Evolutionary conservation across 805 yeast genomes (phyloP).

Genomic region (Lachancea sp.): DNA sequence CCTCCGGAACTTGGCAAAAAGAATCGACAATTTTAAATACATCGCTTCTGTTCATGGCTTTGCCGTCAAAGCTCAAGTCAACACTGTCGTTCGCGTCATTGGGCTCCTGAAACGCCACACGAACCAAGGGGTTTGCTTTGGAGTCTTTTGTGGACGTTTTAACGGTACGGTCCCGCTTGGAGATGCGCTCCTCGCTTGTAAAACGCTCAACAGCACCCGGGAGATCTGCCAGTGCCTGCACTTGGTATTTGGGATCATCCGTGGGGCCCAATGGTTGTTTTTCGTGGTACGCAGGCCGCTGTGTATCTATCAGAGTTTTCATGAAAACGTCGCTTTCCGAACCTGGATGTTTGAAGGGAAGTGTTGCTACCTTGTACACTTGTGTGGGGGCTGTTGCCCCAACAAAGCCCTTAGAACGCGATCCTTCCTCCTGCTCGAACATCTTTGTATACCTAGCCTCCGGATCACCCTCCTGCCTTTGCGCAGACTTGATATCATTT

Average conservation of each 20-base stretch:
- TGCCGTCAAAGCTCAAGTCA: constrained; percentile 42
- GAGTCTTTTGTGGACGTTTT: neutral
- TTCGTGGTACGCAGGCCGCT: constrained; percentile 7
- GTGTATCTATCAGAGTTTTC: constrained; percentile 9
- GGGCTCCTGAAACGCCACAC: constrained; percentile 1
- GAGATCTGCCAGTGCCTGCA: constrained; percentile 9
- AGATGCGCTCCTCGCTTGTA: neutral
- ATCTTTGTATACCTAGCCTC: neutral
- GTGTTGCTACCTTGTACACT: constrained; percentile 1
- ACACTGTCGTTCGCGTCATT: constrained; percentile 24
- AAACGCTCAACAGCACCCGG: neutral
- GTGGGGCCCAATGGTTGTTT: constrained; percentile 15
- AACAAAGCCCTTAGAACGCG: neutral
- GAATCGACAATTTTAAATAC: constrained; percentile 37
- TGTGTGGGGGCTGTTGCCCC: neutral
- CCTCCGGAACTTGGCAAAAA: constrained; percentile 32
- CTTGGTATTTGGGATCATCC: constrained; percentile 6
- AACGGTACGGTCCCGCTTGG: neutral
- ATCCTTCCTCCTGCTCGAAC: neutral
- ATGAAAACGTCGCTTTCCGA: neutral
- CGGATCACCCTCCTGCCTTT: neutral
- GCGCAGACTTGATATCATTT: neutral
- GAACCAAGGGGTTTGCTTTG: constrained; percentile 2
- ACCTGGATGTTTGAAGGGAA: neutral
- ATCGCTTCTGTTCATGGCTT: constrained; percentile 40